Percentiles rank a stretch among this genome's conserved stretches.
Conservation (phyloP, 305 asterid species). For the Nicotiana rustica region DNA sequence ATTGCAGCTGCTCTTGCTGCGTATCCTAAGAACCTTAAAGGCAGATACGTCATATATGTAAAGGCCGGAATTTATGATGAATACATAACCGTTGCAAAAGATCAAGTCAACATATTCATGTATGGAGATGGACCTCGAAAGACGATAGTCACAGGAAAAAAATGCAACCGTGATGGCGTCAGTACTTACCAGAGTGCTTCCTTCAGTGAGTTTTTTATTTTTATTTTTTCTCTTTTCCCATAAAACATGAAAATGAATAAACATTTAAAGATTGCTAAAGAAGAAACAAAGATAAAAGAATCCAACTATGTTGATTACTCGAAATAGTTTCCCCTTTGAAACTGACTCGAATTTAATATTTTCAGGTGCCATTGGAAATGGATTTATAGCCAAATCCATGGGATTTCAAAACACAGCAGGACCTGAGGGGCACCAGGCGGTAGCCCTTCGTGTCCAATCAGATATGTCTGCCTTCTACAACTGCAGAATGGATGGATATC, state of each 20-base stretch:
- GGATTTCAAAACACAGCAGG: slow-evolving; percentile 55
- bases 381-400: slow-evolving; percentile 51
- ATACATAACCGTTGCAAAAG: slow-evolving; percentile 41
- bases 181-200: slow-evolving; percentile 47
- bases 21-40: slow-evolving; percentile 46
- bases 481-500: slow-evolving; percentile 54
- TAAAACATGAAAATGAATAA: background rate
- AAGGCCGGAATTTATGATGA: slow-evolving; percentile 53
- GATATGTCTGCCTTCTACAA: slow-evolving; percentile 51
- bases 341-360: slow-evolving; percentile 6
- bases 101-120: slow-evolving; percentile 49
- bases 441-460: slow-evolving; percentile 51
- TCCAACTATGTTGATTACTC: background rate
- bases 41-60: slow-evolving; percentile 49
- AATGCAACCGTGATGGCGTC: slow-evolving; percentile 38
- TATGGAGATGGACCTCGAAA: slow-evolving; percentile 57
- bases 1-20: slow-evolving; percentile 45
- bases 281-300: background rate
- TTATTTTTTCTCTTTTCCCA: background rate
- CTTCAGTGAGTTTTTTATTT: slow-evolving; percentile 39
- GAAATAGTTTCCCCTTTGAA: background rate
- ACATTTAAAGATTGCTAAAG: background rate
- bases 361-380: slow-evolving; percentile 46
- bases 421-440: slow-evolving; percentile 54
- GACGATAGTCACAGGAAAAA: slow-evolving; percentile 51